Conservation (phyloP, 2,329 filamentous ascomycete species). For the Phialocephala subalpina region DNA sequence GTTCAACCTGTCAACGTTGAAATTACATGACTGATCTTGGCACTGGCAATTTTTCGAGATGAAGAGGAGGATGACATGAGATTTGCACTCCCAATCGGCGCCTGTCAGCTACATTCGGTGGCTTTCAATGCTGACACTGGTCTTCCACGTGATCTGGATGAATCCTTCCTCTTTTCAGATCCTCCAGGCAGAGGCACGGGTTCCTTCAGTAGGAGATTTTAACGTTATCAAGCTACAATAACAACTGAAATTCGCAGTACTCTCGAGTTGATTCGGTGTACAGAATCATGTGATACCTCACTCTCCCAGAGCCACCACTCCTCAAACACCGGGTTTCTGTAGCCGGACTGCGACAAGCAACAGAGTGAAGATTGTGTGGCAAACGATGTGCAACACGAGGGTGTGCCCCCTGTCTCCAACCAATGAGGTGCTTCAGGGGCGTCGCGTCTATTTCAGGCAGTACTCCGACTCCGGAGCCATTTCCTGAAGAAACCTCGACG, state of each 20-base stretch:
- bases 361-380: conserved; percentile 8
- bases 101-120: not conserved
- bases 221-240: too few relatives aligned
- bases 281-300: not conserved
- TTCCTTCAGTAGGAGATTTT: too few relatives aligned
- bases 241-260: not conserved
- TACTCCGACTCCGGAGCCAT: not conserved
- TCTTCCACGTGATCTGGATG: not conserved
- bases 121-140: not conserved
- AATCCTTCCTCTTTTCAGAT: not conserved
- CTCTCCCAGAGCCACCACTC: not conserved
- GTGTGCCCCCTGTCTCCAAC: not conserved
- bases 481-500: not conserved
- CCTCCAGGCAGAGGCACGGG: not conserved
- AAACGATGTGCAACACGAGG: conserved; percentile 13
- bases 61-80: not conserved
- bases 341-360: conserved; percentile 16
- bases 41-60: not conserved
- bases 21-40: not conserved
- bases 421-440: not conserved
- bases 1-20: not conserved
- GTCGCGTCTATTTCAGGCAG: conserved; percentile 4
- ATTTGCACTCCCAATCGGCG: not conserved
- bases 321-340: conserved; percentile 10
- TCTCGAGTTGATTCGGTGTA: not conserved